These are phyloP conservation scores for Porcisia deanei DNA, from an alignment of 208 protist genomes.

Conservation along the genomic window DNA sequence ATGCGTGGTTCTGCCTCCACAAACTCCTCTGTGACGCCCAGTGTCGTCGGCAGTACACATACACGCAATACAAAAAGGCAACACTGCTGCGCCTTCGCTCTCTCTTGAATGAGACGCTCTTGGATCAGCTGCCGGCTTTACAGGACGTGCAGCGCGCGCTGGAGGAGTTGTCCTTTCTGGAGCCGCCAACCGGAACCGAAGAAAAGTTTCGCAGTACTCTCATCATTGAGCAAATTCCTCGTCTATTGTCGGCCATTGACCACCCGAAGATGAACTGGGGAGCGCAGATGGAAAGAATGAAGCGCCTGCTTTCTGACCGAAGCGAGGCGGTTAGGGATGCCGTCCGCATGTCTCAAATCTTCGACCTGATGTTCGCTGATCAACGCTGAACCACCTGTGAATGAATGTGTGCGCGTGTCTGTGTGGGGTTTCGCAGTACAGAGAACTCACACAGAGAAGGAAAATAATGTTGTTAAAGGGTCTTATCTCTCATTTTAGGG, in stretches of 20 bases:
- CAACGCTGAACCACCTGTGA: slow-evolving; percentile 5
- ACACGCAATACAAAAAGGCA: slow-evolving; percentile 85
- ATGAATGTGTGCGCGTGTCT: background rate
- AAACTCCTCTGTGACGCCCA: slow-evolving; percentile 85
- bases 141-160: slow-evolving; percentile 84
- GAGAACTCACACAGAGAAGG: too few species aligned
- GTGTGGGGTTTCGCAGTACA: background rate
- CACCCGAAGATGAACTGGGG: slow-evolving; percentile 34
- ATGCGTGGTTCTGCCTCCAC: slow-evolving; percentile 91
- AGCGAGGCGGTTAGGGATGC: slow-evolving; percentile 57
- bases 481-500: too few species aligned
- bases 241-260: slow-evolving; percentile 72
- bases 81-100: slow-evolving; percentile 68
- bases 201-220: slow-evolving; percentile 87
- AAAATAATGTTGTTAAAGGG: too few species aligned
- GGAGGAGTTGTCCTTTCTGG: slow-evolving; percentile 89
- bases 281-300: slow-evolving; percentile 31
- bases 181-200: slow-evolving; percentile 85
- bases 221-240: slow-evolving; percentile 88
- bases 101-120: slow-evolving; percentile 84
- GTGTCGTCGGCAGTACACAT: slow-evolving; percentile 78
- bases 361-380: slow-evolving; percentile 77
- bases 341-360: slow-evolving; percentile 71
- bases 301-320: slow-evolving; percentile 46
- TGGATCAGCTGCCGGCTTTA: slow-evolving; percentile 90